Conservation (phyloP, 768 basidiomycete species). For the Mycena belliarum region DNA sequence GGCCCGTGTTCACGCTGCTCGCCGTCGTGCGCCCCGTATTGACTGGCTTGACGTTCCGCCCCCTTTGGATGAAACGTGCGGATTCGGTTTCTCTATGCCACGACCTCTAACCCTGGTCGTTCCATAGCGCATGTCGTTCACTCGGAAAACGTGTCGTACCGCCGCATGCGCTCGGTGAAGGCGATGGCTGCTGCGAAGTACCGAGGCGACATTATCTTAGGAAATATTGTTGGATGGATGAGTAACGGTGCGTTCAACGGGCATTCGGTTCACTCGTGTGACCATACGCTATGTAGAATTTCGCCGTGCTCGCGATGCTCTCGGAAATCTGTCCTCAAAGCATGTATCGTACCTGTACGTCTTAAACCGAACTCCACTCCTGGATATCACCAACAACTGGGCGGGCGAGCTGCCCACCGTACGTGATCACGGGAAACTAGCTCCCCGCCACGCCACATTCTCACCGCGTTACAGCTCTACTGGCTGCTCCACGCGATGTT, state of each 20-base stretch:
- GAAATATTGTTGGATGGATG: conserved; percentile 17
- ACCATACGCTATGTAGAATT: conserved; percentile 5
- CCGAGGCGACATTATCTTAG: conserved; percentile 12
- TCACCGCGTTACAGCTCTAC: conserved; percentile 22
- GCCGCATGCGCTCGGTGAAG: not conserved
- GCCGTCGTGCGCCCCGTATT: conserved; percentile 7
- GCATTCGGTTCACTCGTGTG: not conserved
- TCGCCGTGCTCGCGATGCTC: conserved; percentile 1
- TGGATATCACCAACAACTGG: not conserved
- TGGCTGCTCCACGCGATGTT: conserved; percentile 29
- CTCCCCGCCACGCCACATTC: too few species aligned
- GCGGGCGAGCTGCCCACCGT: conserved; percentile 15
- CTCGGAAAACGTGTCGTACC: conserved; percentile 1
- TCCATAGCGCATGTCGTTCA: conserved; percentile 6
- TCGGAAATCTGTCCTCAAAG: not conserved
- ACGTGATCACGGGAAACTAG: not conserved
- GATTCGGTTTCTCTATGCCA: not conserved
- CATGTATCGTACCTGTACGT: conserved; percentile 8
- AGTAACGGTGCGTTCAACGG: not conserved
- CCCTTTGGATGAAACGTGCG: conserved; percentile 10
- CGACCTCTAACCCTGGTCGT: not conserved
- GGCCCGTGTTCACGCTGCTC: not conserved
- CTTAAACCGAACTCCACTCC: not conserved
- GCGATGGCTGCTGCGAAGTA: not conserved
- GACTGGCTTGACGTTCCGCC: not conserved